A percentile compares a stretch with the other conserved stretches of the same genome.
phyloP scores from a whole-genome alignment of 257 asterid species.

The Jaltomata sinuosa region DNA sequence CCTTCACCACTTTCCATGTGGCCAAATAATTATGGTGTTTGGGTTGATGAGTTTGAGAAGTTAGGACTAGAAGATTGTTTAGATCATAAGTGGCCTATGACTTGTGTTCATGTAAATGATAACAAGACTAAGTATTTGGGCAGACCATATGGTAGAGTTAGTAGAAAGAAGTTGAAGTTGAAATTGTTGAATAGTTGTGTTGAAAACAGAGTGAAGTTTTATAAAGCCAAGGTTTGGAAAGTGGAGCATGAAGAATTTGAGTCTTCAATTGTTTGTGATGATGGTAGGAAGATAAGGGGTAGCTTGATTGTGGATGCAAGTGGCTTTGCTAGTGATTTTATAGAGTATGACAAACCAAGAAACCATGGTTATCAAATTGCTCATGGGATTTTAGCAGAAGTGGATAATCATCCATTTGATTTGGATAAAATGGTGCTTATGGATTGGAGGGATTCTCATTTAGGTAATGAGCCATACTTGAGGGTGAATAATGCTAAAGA shows the following conservation, averaged over 20 bases:
- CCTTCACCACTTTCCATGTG: conserved; percentile 88
- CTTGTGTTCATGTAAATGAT: conserved; percentile 50
- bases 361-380: conserved; percentile 78
- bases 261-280: conserved; percentile 61
- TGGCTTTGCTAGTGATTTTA: conserved; percentile 54
- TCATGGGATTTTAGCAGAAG: conserved; percentile 85
- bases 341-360: conserved; percentile 65
- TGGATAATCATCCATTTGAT: conserved; percentile 75
- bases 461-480: conserved; percentile 74
- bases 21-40: conserved; percentile 88
- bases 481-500: conserved; percentile 32
- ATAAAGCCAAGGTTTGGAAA: conserved; percentile 53
- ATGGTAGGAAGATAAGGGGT: conserved; percentile 55
- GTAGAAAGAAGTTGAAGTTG: conserved; percentile 49
- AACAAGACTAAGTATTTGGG: conserved; percentile 51
- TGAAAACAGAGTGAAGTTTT: conserved; percentile 49
- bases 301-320: conserved; percentile 83
- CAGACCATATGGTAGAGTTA: conserved; percentile 71
- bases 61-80: conserved; percentile 64
- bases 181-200: conserved; percentile 51
- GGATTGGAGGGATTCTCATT: conserved; percentile 97
- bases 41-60: conserved; percentile 84
- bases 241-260: conserved; percentile 65
- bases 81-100: conserved; percentile 68
- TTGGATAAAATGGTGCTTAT: conserved; percentile 83